These are phyloP conservation scores for Calocybe indica DNA, from an alignment of 768 basidiomycete species.

Conservation along the genomic window DNA sequence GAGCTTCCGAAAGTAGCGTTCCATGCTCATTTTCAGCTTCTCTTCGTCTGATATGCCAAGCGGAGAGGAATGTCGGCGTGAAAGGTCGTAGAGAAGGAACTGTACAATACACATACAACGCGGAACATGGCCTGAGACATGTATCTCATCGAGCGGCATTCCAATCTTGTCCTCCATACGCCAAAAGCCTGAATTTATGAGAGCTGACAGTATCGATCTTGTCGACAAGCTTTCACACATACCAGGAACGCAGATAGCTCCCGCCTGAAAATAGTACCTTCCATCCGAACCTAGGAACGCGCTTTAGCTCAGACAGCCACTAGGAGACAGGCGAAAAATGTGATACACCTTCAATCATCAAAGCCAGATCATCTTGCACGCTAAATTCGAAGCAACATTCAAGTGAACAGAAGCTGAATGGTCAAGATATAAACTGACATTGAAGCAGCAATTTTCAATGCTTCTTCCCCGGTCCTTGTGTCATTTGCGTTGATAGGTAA, in stretches of 20 bases:
- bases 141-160: conserved; percentile 65
- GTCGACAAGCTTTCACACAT: conserved; percentile 7
- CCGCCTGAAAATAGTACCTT: conserved; percentile 69
- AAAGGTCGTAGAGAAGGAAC: neutral
- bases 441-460: conserved; percentile 56
- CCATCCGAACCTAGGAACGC: conserved; percentile 49
- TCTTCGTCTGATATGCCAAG: conserved; percentile 39
- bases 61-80: conserved; percentile 1
- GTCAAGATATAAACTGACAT: conserved; percentile 37
- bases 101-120: conserved; percentile 46
- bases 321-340: neutral
- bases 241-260: conserved; percentile 63
- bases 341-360: conserved; percentile 53
- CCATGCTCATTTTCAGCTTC: conserved; percentile 58
- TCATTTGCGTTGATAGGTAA: conserved; percentile 35
- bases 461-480: conserved; percentile 35
- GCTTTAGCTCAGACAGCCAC: conserved; percentile 1
- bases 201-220: neutral
- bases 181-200: conserved; percentile 54
- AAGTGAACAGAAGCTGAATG: neutral
- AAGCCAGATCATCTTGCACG: conserved; percentile 51
- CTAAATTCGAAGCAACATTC: conserved; percentile 17
- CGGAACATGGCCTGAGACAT: conserved; percentile 64
- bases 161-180: conserved; percentile 74
- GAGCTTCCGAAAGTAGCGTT: conserved; percentile 65